Percentiles rank a stretch among this genome's conserved stretches.
phyloP scores from a whole-genome alignment of 2,329 filamentous ascomycete species.

The Colletotrichum lini region DNA sequence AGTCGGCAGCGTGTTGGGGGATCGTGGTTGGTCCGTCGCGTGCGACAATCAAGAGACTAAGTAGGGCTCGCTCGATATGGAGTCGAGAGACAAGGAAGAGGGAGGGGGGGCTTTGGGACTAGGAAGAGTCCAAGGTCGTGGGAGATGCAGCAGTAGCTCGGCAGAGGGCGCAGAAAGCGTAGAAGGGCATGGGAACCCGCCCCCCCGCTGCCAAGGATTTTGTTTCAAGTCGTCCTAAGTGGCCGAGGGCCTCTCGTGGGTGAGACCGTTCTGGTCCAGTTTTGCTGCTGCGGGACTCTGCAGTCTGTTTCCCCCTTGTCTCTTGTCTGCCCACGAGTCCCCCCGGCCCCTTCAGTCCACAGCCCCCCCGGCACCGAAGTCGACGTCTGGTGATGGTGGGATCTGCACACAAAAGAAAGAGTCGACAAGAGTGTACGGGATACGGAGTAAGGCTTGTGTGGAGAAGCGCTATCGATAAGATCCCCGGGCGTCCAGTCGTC shows the following conservation, averaged over 20 bases:
- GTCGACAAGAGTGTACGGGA: neutral
- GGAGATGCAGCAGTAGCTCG: slow-evolving; percentile 9
- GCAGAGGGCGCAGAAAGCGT: slow-evolving; percentile 2
- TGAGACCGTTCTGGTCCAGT: slow-evolving; percentile 32
- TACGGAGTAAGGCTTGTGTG: neutral
- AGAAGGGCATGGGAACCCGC: neutral
- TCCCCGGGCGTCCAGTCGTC: neutral
- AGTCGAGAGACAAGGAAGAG: neutral
- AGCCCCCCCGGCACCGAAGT: neutral
- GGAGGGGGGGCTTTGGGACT: neutral
- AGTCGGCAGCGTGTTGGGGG: slow-evolving; percentile 22
- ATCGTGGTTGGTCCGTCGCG: slow-evolving; percentile 26
- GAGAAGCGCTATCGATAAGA: slow-evolving; percentile 42
- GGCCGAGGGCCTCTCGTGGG: slow-evolving; percentile 23
- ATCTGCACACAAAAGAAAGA: slow-evolving; percentile 21
- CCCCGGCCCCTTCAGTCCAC: slow-evolving; percentile 31
- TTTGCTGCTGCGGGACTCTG: slow-evolving; percentile 21
- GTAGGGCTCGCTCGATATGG: neutral
- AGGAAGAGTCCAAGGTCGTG: slow-evolving; percentile 7
- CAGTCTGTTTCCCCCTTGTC: neutral
- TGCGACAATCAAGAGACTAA: slow-evolving; percentile 9
- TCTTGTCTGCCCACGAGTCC: slow-evolving; percentile 10
- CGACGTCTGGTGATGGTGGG: slow-evolving; percentile 3
- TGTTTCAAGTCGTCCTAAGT: slow-evolving; percentile 37
- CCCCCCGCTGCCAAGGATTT: neutral